A percentile compares a stretch with the other conserved stretches of the same genome.
Evolutionary conservation across 768 basidiomycete genomes (phyloP).

Genomic region (Mycena albidolilacea): DNA sequence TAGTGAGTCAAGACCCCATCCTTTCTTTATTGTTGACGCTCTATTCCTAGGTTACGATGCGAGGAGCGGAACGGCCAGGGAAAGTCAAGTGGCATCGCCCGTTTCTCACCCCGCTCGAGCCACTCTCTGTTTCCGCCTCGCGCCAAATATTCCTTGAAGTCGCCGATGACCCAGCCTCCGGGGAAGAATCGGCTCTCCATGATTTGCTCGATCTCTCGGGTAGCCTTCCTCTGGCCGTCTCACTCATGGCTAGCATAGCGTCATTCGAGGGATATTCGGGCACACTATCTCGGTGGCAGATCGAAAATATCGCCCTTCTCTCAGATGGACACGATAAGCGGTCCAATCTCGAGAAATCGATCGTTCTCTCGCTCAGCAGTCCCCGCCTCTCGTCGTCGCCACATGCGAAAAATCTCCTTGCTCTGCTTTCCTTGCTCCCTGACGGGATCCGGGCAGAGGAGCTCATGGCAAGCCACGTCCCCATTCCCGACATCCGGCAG

Average conservation of each 20-base stretch:
- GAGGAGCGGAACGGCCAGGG: constrained; percentile 19
- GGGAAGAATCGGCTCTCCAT: background rate
- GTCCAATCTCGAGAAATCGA: constrained; percentile 27
- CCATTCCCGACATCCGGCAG: constrained; percentile 2
- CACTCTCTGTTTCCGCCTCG: background rate
- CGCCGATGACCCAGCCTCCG: constrained; percentile 3
- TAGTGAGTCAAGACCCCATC: background rate
- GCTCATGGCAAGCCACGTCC: constrained; percentile 6
- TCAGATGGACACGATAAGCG: constrained; percentile 17
- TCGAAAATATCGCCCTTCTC: constrained; percentile 5
- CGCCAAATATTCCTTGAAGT: constrained; percentile 20
- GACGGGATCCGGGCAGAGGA: constrained; percentile 27
- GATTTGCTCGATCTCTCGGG: constrained; percentile 11
- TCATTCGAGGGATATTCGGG: constrained; percentile 19
- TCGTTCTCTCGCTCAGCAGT: constrained; percentile 22
- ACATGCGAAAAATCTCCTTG: constrained; percentile 6
- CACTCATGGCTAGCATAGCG: constrained; percentile 16
- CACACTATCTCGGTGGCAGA: constrained; percentile 16
- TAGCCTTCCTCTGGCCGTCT: constrained; percentile 22
- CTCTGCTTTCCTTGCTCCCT: constrained; percentile 16
- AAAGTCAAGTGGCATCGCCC: constrained; percentile 28
- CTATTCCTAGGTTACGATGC: constrained; percentile 21
- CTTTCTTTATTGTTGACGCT: background rate
- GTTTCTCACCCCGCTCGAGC: constrained; percentile 21
- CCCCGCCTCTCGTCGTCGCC: constrained; percentile 12